Evolutionary conservation across 495 filamentous ascomycete genomes (phyloP), one percentile per base, ranked within the genome.

Genomic region (Lentithecium fluviatile): DNA sequence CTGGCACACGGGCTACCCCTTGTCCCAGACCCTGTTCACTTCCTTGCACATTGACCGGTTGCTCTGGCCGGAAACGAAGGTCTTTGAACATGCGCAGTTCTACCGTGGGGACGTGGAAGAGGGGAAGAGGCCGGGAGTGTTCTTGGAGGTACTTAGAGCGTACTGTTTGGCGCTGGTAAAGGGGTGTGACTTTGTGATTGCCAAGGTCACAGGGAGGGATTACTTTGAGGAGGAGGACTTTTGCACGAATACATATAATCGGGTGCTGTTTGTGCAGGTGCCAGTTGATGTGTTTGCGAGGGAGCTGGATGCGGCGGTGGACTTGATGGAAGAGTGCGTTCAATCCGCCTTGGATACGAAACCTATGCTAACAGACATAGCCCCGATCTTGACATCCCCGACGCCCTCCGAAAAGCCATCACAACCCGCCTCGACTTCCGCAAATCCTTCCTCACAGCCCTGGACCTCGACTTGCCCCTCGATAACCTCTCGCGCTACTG

Each of bases 171-270:
- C 80, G 0, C 70, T 96, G 58, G 74, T 97, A 52, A 97, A 94
- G 71, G 81, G 84, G 37, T 96, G 93, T 72, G 86, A 83, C 60
- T 82, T 85, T 69, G 91, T 95, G 6, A 88, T 92, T 65, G 77
- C 81, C 47, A 80, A 82, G 23, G 86, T 97, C 56, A 82, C 80
- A 43, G 75, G 77, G 21, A 89, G 96, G 71, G 86, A 92, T 65
- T 96, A 85, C 65, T 96, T 90, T 70, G 94, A 98, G 88, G 94
- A 98, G 75, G 94, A 98, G 74, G 94, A 98, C 67, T 97, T 97
- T 65, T 88, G 91, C 21, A 89, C 88, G 3, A 90, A 95, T 70
- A 83, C 92, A 0, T 97, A 93, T 71, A 87, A 90, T 62, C 83
- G 92, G 25, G 81, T 79, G 42, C 79, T 99, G 0, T 75, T 97